Conservation (phyloP, 345 rosid species). For the Citrus unshiu region DNA sequence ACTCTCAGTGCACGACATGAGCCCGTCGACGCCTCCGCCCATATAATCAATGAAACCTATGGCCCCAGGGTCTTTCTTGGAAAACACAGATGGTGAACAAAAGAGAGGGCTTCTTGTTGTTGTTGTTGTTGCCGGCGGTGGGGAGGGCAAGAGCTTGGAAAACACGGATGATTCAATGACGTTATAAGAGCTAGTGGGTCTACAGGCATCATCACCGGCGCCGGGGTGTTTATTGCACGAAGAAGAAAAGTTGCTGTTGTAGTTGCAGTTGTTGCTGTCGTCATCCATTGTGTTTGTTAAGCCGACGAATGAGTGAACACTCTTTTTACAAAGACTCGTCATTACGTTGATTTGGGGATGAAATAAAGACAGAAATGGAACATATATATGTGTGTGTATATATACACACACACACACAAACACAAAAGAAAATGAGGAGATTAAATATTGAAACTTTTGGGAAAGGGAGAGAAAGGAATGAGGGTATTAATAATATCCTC, state of each 20-base stretch:
- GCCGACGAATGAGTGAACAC: conserved; percentile 41
- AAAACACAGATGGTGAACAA: background rate
- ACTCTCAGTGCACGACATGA: conserved; percentile 81
- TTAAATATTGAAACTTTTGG: no score
- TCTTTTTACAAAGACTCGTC: conserved; percentile 53
- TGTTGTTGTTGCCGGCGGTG: background rate
- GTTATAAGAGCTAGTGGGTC: conserved; percentile 6
- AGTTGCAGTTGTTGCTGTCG: no score
- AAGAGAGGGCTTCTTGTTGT: no score
- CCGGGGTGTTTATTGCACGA: no score
- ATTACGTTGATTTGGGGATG: conserved; percentile 10
- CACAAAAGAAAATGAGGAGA: no score
- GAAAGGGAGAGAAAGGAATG: conserved; percentile 6
- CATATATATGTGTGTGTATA: background rate
- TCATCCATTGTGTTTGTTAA: conserved; percentile 2
- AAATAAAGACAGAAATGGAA: background rate
- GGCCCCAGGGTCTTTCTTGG: conserved; percentile 36
- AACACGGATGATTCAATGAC: conserved; percentile 33
- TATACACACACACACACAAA: no score
- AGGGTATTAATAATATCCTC: conserved; percentile 39
- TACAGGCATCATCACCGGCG: no score
- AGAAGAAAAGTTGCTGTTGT: background rate
- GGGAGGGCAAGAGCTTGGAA: background rate
- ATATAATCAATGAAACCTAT: conserved; percentile 41
- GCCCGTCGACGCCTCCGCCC: conserved; percentile 47